A percentile compares a stretch with the other conserved stretches of the same genome.
These are phyloP conservation scores for Rhizopogon roseolus DNA, from an alignment of 768 basidiomycete species.

Conservation along the genomic window DNA sequence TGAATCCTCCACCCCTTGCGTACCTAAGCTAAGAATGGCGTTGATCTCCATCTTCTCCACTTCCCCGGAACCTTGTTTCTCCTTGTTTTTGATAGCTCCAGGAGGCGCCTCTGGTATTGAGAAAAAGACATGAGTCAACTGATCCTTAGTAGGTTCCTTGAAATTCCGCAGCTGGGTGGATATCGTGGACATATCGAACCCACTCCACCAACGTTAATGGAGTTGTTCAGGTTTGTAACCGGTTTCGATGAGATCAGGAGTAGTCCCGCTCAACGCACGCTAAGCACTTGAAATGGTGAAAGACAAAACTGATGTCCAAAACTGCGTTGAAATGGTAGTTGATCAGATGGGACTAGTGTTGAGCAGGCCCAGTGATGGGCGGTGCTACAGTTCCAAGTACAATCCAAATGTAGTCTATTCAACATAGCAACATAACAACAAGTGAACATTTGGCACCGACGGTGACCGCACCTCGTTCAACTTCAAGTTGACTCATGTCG, in stretches of 20 bases:
- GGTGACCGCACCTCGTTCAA: too few species aligned
- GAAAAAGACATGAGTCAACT: conserved; percentile 82
- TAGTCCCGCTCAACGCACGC: background rate
- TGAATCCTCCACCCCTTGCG: conserved; percentile 81
- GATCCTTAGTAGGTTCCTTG: conserved; percentile 89
- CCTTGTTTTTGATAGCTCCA: conserved; percentile 15
- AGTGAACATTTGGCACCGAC: too few species aligned
- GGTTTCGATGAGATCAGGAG: background rate
- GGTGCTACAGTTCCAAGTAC: conserved; percentile 4
- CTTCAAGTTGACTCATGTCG: too few species aligned
- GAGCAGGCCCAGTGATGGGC: conserved; percentile 8
- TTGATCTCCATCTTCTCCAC: conserved; percentile 81
- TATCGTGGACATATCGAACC: conserved; percentile 63
- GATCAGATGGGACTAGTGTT: background rate
- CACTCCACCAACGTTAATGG: background rate
- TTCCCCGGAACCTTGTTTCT: conserved; percentile 31
- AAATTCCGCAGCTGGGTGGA: conserved; percentile 86
- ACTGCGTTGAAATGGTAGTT: conserved; percentile 1
- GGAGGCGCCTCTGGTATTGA: conserved; percentile 55
- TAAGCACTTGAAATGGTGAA: background rate
- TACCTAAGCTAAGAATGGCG: conserved; percentile 77
- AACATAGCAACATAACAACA: too few species aligned
- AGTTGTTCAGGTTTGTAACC: background rate
- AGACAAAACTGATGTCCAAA: conserved; percentile 2
- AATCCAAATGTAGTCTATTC: conserved; percentile 10